Evolutionary conservation across 2,329 filamentous ascomycete genomes (phyloP).

Genomic region (Orbilia brochopaga): DNA sequence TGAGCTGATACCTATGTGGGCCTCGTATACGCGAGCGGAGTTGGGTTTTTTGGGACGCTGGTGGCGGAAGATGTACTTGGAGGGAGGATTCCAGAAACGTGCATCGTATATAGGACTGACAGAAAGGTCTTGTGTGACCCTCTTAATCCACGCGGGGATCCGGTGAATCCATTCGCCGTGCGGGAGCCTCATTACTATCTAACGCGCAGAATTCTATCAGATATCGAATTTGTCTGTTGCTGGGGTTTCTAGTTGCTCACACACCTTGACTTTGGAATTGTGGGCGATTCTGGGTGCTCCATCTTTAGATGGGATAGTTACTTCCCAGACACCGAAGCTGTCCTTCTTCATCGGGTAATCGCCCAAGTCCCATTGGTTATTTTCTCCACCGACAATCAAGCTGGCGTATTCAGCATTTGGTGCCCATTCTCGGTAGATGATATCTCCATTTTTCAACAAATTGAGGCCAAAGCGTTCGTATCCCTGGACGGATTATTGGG

Average conservation of each 20-base stretch:
- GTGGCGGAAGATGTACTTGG: conserved; percentile 83
- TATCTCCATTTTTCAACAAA: conserved; percentile 79
- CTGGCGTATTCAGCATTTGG: conserved; percentile 84
- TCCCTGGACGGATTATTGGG: conserved; percentile 65
- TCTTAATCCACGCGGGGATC: conserved; percentile 94
- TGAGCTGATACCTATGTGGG: conserved; percentile 96
- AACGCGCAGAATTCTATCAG: background rate
- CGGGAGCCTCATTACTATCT: conserved; percentile 73
- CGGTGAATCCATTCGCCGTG: conserved; percentile 82
- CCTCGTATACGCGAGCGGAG: conserved; percentile 93
- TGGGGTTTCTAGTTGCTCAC: conserved; percentile 42
- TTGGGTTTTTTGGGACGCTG: conserved; percentile 78
- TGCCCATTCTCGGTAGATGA: conserved; percentile 94
- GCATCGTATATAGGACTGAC: conserved; percentile 94
- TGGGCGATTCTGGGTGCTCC: conserved; percentile 83
- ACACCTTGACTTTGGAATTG: conserved; percentile 93
- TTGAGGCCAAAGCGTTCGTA: conserved; percentile 86
- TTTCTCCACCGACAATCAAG: conserved; percentile 66
- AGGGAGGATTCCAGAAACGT: conserved; percentile 93
- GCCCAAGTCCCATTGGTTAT: conserved; percentile 81
- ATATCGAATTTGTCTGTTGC: background rate
- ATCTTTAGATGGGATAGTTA: conserved; percentile 73
- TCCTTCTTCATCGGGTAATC: conserved; percentile 88
- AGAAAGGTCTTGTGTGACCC: conserved; percentile 88
- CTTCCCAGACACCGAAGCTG: conserved; percentile 83